Evolutionary conservation across 2,329 filamentous ascomycete species (phyloP), one percentile per base, ranked within the genome.

Genomic region (Botryosphaeria dothidea): DNA sequence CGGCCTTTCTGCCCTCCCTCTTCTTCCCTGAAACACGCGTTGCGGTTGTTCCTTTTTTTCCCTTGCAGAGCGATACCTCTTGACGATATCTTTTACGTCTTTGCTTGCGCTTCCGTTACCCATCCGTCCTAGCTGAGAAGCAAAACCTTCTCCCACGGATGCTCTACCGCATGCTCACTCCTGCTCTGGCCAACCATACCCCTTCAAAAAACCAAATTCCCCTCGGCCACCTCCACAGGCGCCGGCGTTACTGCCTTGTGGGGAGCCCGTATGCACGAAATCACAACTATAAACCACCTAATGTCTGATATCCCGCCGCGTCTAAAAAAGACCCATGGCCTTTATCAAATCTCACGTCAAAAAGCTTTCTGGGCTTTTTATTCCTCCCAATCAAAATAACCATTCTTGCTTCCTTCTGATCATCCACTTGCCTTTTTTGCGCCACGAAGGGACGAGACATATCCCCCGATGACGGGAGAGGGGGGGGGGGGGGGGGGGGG

Each of bases 221-320:
- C n/a, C 21, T 25, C 38, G 38, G 38, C 38, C 5, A 5, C 17
- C n/a, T 11, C 41, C 27, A 11, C n/a, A n/a, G 17, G 13, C 27
- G 56, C 27, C 43, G 41, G 41, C 25, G 25, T 43, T 52, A 15
- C 13, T 43, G 56, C 41, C 25, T 41, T 57, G 27, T 29, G 23
- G 15, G 41, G 29, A 58, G 25, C 25, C 41, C 9, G 27, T 4
- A 29, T 60, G 41, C 38, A 60, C 41, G 56, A 60, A 43, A 43
- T 34, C 13, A 34, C 31, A 60, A 46, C 7, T 60, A 60, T 27
- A 60, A 52, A 27, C 17, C 43, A 60, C 56, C 41, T 60, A 60
- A 60, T 60, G 56, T 60, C 56, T 60, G 56, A 60, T 60, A 60
- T 60, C 56, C 56, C 56, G 41, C 41, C 41, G 56, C 36, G 27